Base-by-base conservation (phyloP, 768 basidiomycete species). In the Roridomyces roridus region DNA sequence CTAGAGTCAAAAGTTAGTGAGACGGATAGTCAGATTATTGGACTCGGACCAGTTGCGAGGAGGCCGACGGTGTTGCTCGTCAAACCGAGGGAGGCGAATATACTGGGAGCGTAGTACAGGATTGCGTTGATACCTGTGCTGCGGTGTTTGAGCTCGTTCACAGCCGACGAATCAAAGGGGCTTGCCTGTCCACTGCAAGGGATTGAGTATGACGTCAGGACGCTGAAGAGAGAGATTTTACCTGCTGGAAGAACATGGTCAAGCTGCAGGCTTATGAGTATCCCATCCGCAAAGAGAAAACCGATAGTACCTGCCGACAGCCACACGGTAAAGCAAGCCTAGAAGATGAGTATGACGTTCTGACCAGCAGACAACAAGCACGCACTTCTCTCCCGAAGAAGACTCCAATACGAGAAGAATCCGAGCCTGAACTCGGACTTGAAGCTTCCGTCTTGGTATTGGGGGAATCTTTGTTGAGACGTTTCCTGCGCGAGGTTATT, bases 181-280 rank as follows among this genome's bases (percentile, higher is more conserved):
- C n/a, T n/a, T n/a, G 31, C 31, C 31, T 34, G 31, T 34, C 31
- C 31, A 34, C 31, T 34, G 31, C 3, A 34, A 34, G 31, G 11
- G 31, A 15, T 3, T 34, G 15, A 10, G 15, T 34, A 34, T 34
- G 10, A 3, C 10, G 11, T 34, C 31, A 34, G 7, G 4, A 34
- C 31, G 31, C 31, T 34, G 31, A 10, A 15, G 3, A 11, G 31
- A 34, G 31, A 34, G 31, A 34, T 10, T 43, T 20, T 20, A 17
- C 53, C 55, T 91, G 89, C 67, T 91, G 90, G 78, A 89, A 91
- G 75, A 86, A 88, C 89, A 87, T 93, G 37, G 76, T 85, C 35
- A 61, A 12, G 6, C 83, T 83, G 48, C 5, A 43, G 21, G 41
- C 17, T 14, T 24, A 20, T 64, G 41, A 66, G 41, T 5, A 28